Evolutionary conservation across 768 basidiomycete species (phyloP).

Genomic region (Termitomyces titanicus): DNA sequence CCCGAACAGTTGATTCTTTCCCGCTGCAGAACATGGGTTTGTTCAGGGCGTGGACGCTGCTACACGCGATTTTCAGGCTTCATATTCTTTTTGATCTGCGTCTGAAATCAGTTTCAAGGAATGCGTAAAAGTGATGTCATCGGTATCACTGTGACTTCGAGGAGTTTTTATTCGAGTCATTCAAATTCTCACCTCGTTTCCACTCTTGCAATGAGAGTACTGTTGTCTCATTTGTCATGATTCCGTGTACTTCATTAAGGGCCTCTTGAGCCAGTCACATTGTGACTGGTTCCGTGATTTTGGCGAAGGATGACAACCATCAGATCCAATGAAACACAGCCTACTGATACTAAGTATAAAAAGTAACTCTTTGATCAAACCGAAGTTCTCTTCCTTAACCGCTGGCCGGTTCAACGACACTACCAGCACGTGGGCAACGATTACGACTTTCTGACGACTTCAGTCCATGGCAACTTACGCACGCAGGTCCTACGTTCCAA

Average conservation of each 20-base stretch:
- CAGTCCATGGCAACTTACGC: background rate
- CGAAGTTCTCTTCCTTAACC: background rate
- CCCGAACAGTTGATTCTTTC: background rate
- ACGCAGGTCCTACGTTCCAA: background rate
- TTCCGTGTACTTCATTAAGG: too few species aligned
- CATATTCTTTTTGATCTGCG: too few species aligned
- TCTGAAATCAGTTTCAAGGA: too few species aligned
- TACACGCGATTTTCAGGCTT: constrained; percentile 28
- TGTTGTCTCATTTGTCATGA: too few species aligned
- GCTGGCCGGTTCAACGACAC: constrained; percentile 2
- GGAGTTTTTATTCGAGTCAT: too few species aligned
- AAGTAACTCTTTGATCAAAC: too few species aligned
- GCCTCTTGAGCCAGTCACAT: too few species aligned
- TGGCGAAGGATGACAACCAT: background rate
- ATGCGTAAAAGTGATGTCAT: background rate
- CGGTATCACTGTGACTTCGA: too few species aligned
- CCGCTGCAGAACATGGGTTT: constrained; percentile 53
- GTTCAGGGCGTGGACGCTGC: constrained; percentile 50
- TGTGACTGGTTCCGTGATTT: too few species aligned
- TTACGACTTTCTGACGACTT: background rate
- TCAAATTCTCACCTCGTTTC: too few species aligned
- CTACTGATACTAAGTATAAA: too few species aligned
- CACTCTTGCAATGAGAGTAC: too few species aligned
- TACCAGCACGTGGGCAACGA: background rate
- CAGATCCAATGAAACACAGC: background rate